Evolutionary conservation across 2,329 filamentous ascomycete genomes (phyloP), one percentile per base, ranked within the genome.

Genomic region (Didymella sp.): DNA sequence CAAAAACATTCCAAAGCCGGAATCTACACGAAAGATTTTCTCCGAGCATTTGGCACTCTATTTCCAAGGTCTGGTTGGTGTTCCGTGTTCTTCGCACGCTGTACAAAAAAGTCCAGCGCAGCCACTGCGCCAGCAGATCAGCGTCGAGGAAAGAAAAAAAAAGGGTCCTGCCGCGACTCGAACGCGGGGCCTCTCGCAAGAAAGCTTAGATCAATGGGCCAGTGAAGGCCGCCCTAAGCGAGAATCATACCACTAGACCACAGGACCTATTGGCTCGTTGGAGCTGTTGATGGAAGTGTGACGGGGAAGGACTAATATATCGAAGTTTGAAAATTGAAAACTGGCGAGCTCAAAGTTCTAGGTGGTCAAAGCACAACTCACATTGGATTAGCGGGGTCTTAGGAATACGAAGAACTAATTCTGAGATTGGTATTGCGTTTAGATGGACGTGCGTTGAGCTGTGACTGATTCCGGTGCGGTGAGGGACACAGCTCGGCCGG

Each of bases 231-330:
- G n/a, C 38, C 38, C 38, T 41, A 41, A 41, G 38, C 38, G 38
- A 41, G 38, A 41, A 41, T 41, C 38, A 41, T 38, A 38, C 35
- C 35, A 38, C 35, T 38, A 38, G 35, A 51, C 48, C 48, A 51
- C 40, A 51, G 22, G 48, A 51, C 48, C 48, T 6, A 13, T 15
- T 22, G 15, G 28, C 17, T 6, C 13, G 21, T 22, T 22, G 21
- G 35, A 12, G 35, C 19, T 38, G 6, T 38, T 38, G 35, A 38
- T 38, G 35, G 22, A 38, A 8, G 19, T 5, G 22, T 3, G 35
- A 17, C 4, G 8, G 2, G 11, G 7, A 9, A 9, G 5, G 1
- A 12, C 3, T 1, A 19, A 19, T 2, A 38, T 38, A 4, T 3
- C 12, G 3, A 38, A 22, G 3, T 17, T 9, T 9, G 2, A 22